Evolutionary conservation across 805 yeast genomes (phyloP).

Genomic region (Candida tallmaniae): DNA sequence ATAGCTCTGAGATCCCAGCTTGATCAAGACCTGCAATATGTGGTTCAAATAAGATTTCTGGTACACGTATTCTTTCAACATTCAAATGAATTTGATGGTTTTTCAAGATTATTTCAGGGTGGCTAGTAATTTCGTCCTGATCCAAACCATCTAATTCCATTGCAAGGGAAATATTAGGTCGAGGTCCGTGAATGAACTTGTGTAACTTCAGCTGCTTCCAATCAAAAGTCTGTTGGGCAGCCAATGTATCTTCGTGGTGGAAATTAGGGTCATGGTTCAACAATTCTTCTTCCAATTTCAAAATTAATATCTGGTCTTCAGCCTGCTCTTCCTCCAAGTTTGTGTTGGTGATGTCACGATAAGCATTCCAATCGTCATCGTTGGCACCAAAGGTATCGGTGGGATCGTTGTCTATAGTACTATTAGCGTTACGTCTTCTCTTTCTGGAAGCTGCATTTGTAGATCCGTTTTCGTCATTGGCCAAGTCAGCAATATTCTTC

Average conservation of each 20-base stretch:
- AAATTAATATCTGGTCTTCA: slow-evolving; percentile 57
- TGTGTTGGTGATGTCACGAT: slow-evolving; percentile 72
- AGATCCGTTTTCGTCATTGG: slow-evolving; percentile 57
- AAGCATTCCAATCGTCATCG: slow-evolving; percentile 93
- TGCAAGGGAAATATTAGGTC: slow-evolving; percentile 63
- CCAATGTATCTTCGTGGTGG: slow-evolving; percentile 78
- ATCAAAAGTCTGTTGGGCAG: slow-evolving; percentile 63
- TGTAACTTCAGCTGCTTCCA: slow-evolving; percentile 82
- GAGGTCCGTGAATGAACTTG: slow-evolving; percentile 84
- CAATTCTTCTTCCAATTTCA: slow-evolving; percentile 67
- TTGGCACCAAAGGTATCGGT: slow-evolving; percentile 92
- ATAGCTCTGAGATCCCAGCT: slow-evolving; percentile 83
- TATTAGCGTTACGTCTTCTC: slow-evolving; percentile 43
- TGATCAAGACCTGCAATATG: slow-evolving; percentile 92
- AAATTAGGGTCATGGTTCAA: slow-evolving; percentile 82
- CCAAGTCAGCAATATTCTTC: slow-evolving; percentile 86
- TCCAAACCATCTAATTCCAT: slow-evolving; percentile 40
- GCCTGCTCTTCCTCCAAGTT: slow-evolving; percentile 80
- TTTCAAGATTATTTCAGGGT: slow-evolving; percentile 70
- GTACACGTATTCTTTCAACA: slow-evolving; percentile 85
- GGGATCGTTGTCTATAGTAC: slow-evolving; percentile 83
- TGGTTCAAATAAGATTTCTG: slow-evolving; percentile 91
- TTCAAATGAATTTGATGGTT: slow-evolving; percentile 89
- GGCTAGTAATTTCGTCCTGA: slow-evolving; percentile 39
- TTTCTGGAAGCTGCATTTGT: slow-evolving; percentile 46